A percentile compares a stretch with the other conserved stretches of the same genome.
Evolutionary conservation across 768 basidiomycete genomes (phyloP).

Genomic region (Agrocybe pediades): DNA sequence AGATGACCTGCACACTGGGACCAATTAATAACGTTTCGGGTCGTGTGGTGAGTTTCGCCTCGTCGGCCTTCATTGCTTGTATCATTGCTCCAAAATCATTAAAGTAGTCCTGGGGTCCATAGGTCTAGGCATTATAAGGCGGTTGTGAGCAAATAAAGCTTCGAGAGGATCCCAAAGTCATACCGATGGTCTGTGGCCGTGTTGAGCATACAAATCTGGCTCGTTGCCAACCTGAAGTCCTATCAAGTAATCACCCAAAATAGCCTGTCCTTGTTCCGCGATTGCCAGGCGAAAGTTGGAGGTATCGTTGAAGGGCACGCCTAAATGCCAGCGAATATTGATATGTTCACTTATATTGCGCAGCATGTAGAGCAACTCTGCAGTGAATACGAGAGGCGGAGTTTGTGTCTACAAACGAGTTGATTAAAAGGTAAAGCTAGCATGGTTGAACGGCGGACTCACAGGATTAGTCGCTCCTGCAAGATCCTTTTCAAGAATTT

Average conservation of each 20-base stretch:
- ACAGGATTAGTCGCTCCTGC: conserved; percentile 37
- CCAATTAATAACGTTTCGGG: conserved; percentile 50
- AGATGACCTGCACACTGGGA: conserved; percentile 50
- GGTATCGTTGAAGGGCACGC: conserved; percentile 71
- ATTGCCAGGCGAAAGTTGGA: conserved; percentile 54
- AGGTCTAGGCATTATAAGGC: conserved; percentile 20
- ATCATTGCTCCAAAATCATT: conserved; percentile 56
- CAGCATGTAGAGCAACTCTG: conserved; percentile 69
- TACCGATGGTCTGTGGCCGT: conserved; percentile 36
- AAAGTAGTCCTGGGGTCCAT: conserved; percentile 48
- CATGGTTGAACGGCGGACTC: conserved; percentile 8
- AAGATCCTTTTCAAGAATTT: conserved; percentile 26
- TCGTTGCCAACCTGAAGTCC: conserved; percentile 79
- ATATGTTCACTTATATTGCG: conserved; percentile 60
- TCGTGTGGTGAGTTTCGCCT: conserved; percentile 29
- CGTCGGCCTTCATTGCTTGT: conserved; percentile 41
- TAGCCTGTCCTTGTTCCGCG: conserved; percentile 58
- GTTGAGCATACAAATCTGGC: conserved; percentile 50
- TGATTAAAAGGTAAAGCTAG: neutral
- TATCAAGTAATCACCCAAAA: conserved; percentile 69
- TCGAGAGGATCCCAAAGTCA: neutral
- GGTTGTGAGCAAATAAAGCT: neutral
- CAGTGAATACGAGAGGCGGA: conserved; percentile 66
- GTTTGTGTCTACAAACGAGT: conserved; percentile 55
- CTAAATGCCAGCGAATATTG: conserved; percentile 69